A percentile compares a stretch with the other conserved stretches of the same genome.
Conservation (phyloP, 2,329 filamentous ascomycete genomes). For the Acrodontium crateriforme region DNA sequence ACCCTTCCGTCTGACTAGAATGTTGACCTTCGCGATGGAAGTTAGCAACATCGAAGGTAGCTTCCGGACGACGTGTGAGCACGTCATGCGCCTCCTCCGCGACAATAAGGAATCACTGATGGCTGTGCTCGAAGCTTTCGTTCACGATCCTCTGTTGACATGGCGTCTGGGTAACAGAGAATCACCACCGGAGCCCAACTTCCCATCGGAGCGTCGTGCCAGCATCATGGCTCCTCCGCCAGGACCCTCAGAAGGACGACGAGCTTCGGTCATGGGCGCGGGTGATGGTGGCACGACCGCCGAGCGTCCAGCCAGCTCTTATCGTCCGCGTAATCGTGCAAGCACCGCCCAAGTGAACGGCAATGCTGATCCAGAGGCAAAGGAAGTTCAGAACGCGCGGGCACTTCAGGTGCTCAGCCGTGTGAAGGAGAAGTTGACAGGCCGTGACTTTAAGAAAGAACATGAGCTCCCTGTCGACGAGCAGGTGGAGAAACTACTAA, state of each 20-base stretch:
- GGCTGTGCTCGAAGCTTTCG: conserved; percentile 97
- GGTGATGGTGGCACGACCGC: conserved; percentile 14
- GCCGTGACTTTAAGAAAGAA: conserved; percentile 73
- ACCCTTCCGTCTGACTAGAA: conserved; percentile 91
- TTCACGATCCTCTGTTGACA: conserved; percentile 96
- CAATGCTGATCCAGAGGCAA: conserved; percentile 25
- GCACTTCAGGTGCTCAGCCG: conserved; percentile 83
- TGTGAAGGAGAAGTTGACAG: conserved; percentile 91
- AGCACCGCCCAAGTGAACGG: conserved; percentile 21
- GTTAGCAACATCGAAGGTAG: conserved; percentile 99
- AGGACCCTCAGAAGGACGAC: conserved; percentile 11
- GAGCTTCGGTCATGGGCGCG: conserved; percentile 20
- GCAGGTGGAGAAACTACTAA: conserved; percentile 89
- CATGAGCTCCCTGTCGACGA: conserved; percentile 74
- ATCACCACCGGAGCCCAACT: conserved; percentile 45
- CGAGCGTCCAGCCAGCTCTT: conserved; percentile 16
- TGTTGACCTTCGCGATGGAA: conserved; percentile 99
- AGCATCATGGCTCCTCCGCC: conserved; percentile 38
- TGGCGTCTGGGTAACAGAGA: conserved; percentile 68
- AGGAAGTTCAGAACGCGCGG: conserved; percentile 81
- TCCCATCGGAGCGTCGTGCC: conserved; percentile 46
- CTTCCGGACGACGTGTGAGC: conserved; percentile 95
- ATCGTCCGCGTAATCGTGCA: conserved; percentile 16
- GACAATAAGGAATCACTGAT: conserved; percentile 98
- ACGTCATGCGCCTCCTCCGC: conserved; percentile 90